A percentile compares a stretch with the other conserved stretches of the same genome.
Conservation (phyloP, 768 basidiomycete genomes). For the Xerocomellus chrysenteron region DNA sequence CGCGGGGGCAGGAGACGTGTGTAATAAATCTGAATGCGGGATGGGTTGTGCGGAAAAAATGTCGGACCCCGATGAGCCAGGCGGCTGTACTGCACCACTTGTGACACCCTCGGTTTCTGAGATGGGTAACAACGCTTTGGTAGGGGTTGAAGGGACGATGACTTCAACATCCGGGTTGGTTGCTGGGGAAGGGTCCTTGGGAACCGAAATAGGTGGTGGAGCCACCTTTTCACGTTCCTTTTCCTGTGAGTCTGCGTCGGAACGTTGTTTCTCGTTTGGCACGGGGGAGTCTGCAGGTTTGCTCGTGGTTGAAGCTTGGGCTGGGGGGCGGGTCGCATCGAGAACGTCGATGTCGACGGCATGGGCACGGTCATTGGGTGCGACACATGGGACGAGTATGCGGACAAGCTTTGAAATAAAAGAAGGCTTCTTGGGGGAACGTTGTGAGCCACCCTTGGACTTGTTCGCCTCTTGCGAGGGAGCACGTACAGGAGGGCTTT, state of each 20-base stretch:
- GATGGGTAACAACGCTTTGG: slow-evolving; percentile 45
- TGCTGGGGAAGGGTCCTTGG: slow-evolving; percentile 20
- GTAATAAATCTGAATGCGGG: slow-evolving; percentile 24
- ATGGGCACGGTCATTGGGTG: slow-evolving; percentile 49
- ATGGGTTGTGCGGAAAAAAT: slow-evolving; percentile 29
- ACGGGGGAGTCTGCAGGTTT: slow-evolving; percentile 21
- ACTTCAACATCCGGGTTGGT: slow-evolving; percentile 36
- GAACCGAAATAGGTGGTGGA: slow-evolving; percentile 20
- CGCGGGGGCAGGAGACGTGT: slow-evolving; percentile 22
- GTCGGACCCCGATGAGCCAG: slow-evolving; percentile 68
- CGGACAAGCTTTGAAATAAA: slow-evolving; percentile 60
- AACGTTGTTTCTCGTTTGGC: slow-evolving; percentile 31
- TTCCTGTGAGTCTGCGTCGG: slow-evolving; percentile 26
- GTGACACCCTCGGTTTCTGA: slow-evolving; percentile 86
- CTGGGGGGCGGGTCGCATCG: slow-evolving; percentile 15
- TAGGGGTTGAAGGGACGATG: slow-evolving; percentile 49
- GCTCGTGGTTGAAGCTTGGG: slow-evolving; percentile 20
- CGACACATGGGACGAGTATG: slow-evolving; percentile 65
- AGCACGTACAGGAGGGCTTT: slow-evolving; percentile 33
- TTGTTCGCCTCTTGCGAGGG: slow-evolving; percentile 35
- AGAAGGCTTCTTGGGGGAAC: slow-evolving; percentile 45
- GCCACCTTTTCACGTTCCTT: slow-evolving; percentile 39
- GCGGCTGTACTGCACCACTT: slow-evolving; percentile 89
- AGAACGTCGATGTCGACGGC: slow-evolving; percentile 41
- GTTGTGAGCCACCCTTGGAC: slow-evolving; percentile 35